Evolutionary conservation across 331 rosid genomes (phyloP).

Genomic region (Malus hybrid): DNA sequence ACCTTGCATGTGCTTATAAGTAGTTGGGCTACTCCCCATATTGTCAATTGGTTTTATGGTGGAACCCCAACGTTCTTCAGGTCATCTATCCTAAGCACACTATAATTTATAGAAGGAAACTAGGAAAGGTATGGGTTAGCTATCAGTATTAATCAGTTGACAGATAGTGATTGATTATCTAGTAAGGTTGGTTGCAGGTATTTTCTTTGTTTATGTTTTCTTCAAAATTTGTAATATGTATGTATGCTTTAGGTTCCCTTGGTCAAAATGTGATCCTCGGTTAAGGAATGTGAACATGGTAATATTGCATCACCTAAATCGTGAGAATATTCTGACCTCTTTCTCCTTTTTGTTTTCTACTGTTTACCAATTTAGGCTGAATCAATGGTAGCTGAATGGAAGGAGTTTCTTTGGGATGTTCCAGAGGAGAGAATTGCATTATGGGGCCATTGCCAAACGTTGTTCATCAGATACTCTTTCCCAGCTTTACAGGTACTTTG

Average conservation of each 20-base stretch:
- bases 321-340: background rate
- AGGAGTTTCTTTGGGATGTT: constrained; percentile 98
- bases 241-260: background rate
- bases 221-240: background rate
- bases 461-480: constrained; percentile 85
- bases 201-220: background rate
- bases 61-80: no score
- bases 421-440: constrained; percentile 93
- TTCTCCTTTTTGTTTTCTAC: background rate
- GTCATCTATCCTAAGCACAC: background rate
- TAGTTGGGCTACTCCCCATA: no score
- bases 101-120: background rate
- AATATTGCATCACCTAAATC: background rate
- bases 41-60: no score
- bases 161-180: background rate
- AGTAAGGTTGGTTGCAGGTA: background rate
- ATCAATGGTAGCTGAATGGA: constrained; percentile 98
- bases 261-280: background rate
- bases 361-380: constrained; percentile 51
- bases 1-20: no score
- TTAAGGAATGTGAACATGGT: background rate
- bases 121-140: background rate
- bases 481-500: constrained; percentile 78
- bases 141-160: background rate
- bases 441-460: constrained; percentile 91